Conservation (phyloP, 345 rosid species). For the rapeseed (Brassica napus) region DNA sequence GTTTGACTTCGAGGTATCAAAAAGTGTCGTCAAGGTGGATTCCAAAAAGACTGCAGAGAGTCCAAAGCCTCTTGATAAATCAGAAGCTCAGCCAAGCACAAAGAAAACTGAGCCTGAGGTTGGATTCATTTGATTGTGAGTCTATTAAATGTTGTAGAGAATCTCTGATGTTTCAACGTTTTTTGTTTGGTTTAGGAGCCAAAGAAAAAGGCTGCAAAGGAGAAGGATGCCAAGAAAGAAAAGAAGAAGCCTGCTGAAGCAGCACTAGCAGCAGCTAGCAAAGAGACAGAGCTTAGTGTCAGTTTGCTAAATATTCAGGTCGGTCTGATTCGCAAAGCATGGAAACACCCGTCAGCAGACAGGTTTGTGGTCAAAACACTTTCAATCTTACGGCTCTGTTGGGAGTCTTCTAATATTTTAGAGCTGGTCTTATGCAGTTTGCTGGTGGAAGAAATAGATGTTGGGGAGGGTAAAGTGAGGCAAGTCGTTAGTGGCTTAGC, state of each 20-base stretch:
- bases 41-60: slow-evolving; percentile 46
- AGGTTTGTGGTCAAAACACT: slow-evolving; percentile 56
- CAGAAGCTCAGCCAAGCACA: slow-evolving; percentile 40
- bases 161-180: neutral
- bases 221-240: slow-evolving; percentile 56
- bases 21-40: slow-evolving; percentile 46
- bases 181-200: slow-evolving; percentile 23
- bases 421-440: slow-evolving; percentile 53
- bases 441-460: slow-evolving; percentile 95
- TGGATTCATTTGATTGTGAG: neutral
- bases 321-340: slow-evolving; percentile 84
- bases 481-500: slow-evolving; percentile 99
- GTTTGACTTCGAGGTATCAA: slow-evolving; percentile 53
- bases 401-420: slow-evolving; percentile 7
- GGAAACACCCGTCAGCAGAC: slow-evolving; percentile 99
- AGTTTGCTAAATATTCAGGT: slow-evolving; percentile 86
- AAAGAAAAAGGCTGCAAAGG: slow-evolving; percentile 57
- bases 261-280: slow-evolving; percentile 53
- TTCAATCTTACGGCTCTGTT: slow-evolving; percentile 10
- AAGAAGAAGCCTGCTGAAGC: slow-evolving; percentile 60
- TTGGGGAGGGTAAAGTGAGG: slow-evolving; percentile 81
- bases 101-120: slow-evolving; percentile 51
- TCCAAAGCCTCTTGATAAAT: slow-evolving; percentile 49
- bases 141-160: neutral
- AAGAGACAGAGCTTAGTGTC: slow-evolving; percentile 79